These are phyloP conservation scores for Sarocladium strictum DNA, from an alignment of 2,329 filamentous ascomycete species.

Conservation along the genomic window DNA sequence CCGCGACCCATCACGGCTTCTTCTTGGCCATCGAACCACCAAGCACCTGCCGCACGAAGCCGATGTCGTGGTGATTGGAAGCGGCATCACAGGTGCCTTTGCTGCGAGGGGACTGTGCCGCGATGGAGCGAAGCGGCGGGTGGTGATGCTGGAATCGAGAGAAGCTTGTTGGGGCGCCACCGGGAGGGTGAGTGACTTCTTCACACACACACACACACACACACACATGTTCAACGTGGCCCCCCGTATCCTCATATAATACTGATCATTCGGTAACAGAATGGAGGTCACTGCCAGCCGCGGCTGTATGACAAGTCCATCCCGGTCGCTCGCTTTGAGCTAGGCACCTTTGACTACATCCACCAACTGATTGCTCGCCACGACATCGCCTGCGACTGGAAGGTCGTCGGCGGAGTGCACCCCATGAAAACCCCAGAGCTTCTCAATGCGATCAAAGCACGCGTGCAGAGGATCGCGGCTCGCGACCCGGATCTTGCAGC, in stretches of 20 bases:
- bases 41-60: conserved; percentile 52
- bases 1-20: conserved; percentile 54
- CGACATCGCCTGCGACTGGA: conserved; percentile 65
- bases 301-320: conserved; percentile 55
- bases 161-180: conserved; percentile 82
- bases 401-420: conserved; percentile 56
- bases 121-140: conserved; percentile 37
- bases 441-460: conserved; percentile 43
- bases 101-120: conserved; percentile 58
- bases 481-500: conserved; percentile 52
- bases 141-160: conserved; percentile 70
- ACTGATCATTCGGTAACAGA: conserved; percentile 31
- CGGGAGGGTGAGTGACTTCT: conserved; percentile 67
- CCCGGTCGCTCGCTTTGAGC: conserved; percentile 64
- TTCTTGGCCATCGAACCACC: conserved; percentile 65
- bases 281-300: conserved; percentile 71
- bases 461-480: conserved; percentile 44
- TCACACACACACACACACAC: no score
- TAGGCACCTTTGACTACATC: conserved; percentile 60
- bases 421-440: conserved; percentile 52
- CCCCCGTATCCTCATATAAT: not conserved
- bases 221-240: no score
- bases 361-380: conserved; percentile 49
- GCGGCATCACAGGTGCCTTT: conserved; percentile 70
- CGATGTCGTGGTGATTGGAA: conserved; percentile 68